phyloP scores from a whole-genome alignment of 1,284 basidiomycete genomes.

The Puccinia coronata region DNA sequence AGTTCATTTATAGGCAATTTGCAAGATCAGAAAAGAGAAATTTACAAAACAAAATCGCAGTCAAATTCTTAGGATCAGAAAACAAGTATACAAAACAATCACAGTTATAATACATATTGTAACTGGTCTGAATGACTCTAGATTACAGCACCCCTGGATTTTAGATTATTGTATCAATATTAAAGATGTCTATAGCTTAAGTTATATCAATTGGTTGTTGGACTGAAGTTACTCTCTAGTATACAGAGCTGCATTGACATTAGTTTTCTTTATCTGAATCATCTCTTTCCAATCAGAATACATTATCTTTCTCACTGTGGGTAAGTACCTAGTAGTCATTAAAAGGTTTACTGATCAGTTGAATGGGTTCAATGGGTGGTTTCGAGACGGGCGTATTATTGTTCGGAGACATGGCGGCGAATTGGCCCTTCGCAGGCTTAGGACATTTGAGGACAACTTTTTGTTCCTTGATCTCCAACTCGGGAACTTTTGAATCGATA shows the following conservation, averaged over 20 bases:
- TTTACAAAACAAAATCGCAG: too few species aligned
- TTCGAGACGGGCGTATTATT: not conserved
- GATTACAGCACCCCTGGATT: too few species aligned
- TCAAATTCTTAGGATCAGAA: too few species aligned
- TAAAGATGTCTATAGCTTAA: too few species aligned
- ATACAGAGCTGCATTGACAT: not conserved
- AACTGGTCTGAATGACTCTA: too few species aligned
- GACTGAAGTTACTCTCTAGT: too few species aligned
- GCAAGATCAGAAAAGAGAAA: too few species aligned
- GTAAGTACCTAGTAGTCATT: not conserved
- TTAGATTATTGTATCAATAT: too few species aligned
- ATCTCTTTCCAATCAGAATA: not conserved
- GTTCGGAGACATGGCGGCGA: not conserved
- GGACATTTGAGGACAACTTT: conserved; percentile 20
- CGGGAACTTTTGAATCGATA: not conserved
- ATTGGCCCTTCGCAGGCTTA: not conserved
- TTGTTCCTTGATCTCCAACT: not conserved
- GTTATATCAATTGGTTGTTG: too few species aligned
- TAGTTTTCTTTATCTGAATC: conserved; percentile 4
- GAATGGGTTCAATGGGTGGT: not conserved
- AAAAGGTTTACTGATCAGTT: not conserved
- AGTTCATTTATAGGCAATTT: too few species aligned
- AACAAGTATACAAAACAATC: too few species aligned
- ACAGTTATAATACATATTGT: too few species aligned
- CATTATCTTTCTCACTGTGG: not conserved